Evolutionary conservation across 805 yeast genomes (phyloP), one percentile per base, ranked within the genome.

Genomic region (Wickerhamomyces bisporus): DNA sequence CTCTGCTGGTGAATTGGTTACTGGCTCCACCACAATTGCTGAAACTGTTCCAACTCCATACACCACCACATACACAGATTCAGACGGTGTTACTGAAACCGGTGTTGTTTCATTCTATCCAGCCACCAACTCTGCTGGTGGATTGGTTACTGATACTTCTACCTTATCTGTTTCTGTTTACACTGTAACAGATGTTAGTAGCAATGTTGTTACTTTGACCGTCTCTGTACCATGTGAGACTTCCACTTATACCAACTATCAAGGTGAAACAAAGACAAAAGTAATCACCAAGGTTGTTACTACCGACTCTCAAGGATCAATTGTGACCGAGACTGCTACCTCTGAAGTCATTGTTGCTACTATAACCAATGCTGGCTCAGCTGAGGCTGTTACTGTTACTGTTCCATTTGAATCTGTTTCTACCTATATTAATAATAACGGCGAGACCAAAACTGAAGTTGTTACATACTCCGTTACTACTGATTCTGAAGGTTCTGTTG

Each of bases 71-170:
- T 57, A 38, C 26, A 55, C 34, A 39, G 52, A 48, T 31, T 49
- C 47, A 20, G 47, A 36, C 28, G 41, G 57, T 39, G 53, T 57
- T 16, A 58, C 38, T 5, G 53, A 37, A 30, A 57, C 53, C 11
- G 50, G 38, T n/a, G 59, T 48, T 10, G 40, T 43, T 9, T 52
- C 49, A 13, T 61, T 34, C 43, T 61, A 64, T n/a, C 51, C 52
- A 10, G 41, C 24, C 8, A 44, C 35, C 13, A 34, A 25, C 19
- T 35, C 36, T n/a, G 20, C 25, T 8, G 21, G 30, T 23, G 33
- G 13, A 20, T 30, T 35, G n/a, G 34, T 40, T 38, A 41, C 31
- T 26, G 32, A 11, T 17, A 21, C 24, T 13, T 6, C 13, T 15
- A 24, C 34, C 6, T n/a, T 28, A 17, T 14, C 31, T 15, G 31